phyloP scores from a whole-genome alignment of 441 rosid species.

The Corymbia calophylla region DNA sequence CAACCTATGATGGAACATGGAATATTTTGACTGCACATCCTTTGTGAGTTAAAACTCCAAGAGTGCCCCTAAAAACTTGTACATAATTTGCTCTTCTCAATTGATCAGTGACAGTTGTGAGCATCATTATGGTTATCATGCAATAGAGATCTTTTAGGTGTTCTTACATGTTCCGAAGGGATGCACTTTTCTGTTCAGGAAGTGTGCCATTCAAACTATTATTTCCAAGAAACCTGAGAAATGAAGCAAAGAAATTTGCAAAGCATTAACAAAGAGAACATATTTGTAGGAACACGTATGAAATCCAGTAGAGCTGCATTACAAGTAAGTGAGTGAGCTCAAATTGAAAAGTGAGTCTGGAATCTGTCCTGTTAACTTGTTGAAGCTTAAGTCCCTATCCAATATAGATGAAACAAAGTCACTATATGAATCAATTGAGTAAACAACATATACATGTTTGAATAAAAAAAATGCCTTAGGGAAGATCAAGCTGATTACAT shows the following conservation, averaged over 20 bases:
- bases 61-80: neutral
- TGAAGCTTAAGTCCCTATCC: constrained; percentile 65
- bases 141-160: neutral
- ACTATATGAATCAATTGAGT: constrained; percentile 1
- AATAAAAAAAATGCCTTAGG: neutral
- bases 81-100: neutral
- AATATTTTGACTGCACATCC: neutral
- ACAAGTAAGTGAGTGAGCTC: constrained; percentile 37
- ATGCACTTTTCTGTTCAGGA: constrained; percentile 37
- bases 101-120: neutral
- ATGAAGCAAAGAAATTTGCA: neutral
- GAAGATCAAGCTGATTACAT: neutral
- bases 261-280: neutral
- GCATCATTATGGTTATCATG: neutral
- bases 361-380: constrained; percentile 31
- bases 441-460: neutral
- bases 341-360: constrained; percentile 42
- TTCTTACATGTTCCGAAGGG: constrained; percentile 54
- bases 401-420: neutral
- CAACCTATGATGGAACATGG: neutral
- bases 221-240: constrained; percentile 57
- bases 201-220: constrained; percentile 48
- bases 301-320: constrained; percentile 2
- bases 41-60: neutral
- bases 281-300: neutral